Evolutionary conservation across 1,284 basidiomycete genomes (phyloP), one percentile per base, ranked within the genome.

Genomic region (Filobasidium uniguttulatum): DNA sequence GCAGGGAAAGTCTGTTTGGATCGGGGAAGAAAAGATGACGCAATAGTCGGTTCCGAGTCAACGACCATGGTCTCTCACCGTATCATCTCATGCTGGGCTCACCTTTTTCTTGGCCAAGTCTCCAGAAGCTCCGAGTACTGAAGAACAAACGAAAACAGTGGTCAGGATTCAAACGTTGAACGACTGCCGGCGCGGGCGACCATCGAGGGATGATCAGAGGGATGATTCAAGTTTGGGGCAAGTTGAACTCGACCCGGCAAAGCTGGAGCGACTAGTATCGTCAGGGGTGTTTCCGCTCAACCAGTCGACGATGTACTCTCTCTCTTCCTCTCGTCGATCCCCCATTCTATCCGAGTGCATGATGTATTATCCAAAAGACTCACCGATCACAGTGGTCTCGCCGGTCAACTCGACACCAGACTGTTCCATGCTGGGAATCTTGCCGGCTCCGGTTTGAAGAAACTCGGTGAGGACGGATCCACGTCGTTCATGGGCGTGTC

Each of bases 71-170:
- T n/a, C n/a, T n/a, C n/a, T n/a, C n/a, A n/a, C n/a, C n/a, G n/a
- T n/a, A n/a, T n/a, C n/a, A n/a, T n/a, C n/a, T n/a, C n/a, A n/a
- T n/a, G n/a, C n/a, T n/a, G n/a, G 50, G 55, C 70, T 45, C 46
- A 85, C 90, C 79, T 98, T 98, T 76, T 98, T 98, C 83, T 96
- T 96, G 54, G 93, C 94, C 46, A 98, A 77, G 75, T 98, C 93
- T 47, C 93, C 93, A 53, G 88, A 94, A 20, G 93, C 93, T 55
- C 94, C 94, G 54, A 94, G 80, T 50, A 98, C 93, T 90, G 62
- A n/a, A n/a, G n/a, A n/a, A n/a, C n/a, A n/a, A n/a, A 44, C 17
- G 23, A 44, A 28, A 44, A 10, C 41, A 28, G 10, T 19, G 23
- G 26, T 26, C 17, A 14, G 15, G 41, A 44, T 9, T 6, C 19